Percentiles rank a stretch among this genome's conserved stretches.
Evolutionary conservation across 1,139 yeast genomes (phyloP).

Genomic region (Hansenula lynferdii): DNA sequence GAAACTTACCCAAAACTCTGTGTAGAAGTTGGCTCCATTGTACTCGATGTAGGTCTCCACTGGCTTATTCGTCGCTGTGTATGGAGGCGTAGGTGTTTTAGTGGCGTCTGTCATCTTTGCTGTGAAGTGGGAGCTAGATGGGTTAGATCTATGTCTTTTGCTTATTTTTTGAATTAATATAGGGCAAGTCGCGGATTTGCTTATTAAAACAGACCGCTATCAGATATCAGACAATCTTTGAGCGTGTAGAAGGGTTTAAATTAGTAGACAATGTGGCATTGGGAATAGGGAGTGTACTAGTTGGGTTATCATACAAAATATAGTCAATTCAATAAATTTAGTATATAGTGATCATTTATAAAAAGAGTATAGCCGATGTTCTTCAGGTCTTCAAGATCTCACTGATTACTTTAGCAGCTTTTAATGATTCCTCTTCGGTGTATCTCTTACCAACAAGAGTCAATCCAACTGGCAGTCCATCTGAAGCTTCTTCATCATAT

Average conservation of each 20-base stretch:
- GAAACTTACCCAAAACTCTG: constrained; percentile 1
- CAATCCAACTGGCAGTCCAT: constrained; percentile 48
- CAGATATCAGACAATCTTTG: too few relatives aligned
- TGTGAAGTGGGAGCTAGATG: too few relatives aligned
- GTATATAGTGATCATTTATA: too few relatives aligned
- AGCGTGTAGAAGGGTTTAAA: too few relatives aligned
- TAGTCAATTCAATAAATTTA: too few relatives aligned
- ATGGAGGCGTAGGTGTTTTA: not conserved
- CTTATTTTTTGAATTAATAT: too few relatives aligned
- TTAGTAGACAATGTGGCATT: too few relatives aligned
- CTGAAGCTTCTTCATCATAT: constrained; percentile 33
- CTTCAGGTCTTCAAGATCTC: constrained; percentile 8
- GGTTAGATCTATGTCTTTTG: too few relatives aligned
- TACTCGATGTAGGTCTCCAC: not conserved
- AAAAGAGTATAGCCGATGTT: not conserved
- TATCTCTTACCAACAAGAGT: constrained; percentile 49
- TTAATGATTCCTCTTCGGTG: constrained; percentile 48
- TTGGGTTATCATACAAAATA: too few relatives aligned
- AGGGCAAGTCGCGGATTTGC: too few relatives aligned
- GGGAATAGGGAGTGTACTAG: too few relatives aligned
- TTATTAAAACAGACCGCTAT: too few relatives aligned
- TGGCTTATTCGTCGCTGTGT: not conserved
- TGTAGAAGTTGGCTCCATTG: constrained; percentile 1
- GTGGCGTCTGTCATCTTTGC: not conserved
- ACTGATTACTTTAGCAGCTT: constrained; percentile 29